Percentiles rank a stretch among this genome's conserved stretches.
phyloP scores from a whole-genome alignment of 2,329 filamentous ascomycete species.

The Pseudogymnoascus sp. region DNA sequence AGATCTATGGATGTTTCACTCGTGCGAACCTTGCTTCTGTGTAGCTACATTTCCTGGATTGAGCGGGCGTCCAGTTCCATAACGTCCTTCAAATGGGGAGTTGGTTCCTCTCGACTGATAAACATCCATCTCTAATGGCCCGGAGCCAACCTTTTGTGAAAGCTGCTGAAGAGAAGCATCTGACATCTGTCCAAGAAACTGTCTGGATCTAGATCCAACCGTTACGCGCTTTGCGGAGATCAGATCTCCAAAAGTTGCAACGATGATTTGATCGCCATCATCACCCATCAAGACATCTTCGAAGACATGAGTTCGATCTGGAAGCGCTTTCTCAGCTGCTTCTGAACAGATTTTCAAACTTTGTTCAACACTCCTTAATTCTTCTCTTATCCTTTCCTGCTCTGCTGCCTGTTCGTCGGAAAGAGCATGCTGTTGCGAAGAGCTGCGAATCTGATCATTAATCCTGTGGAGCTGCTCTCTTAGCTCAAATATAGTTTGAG shows the following conservation, averaged over 20 bases:
- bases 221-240: slow-evolving; percentile 27
- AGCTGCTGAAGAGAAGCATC: slow-evolving; percentile 27
- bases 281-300: slow-evolving; percentile 26
- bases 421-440: slow-evolving; percentile 11
- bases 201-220: slow-evolving; percentile 19
- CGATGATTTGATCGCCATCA: slow-evolving; percentile 26
- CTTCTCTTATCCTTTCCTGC: slow-evolving; percentile 21
- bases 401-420: slow-evolving; percentile 15
- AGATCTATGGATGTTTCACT: background rate
- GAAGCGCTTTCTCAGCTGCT: slow-evolving; percentile 23
- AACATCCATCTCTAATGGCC: background rate
- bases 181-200: slow-evolving; percentile 23
- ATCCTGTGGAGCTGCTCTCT: slow-evolving; percentile 21
- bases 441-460: slow-evolving; percentile 17
- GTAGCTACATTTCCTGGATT: background rate
- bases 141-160: slow-evolving; percentile 10
- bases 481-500: slow-evolving; percentile 19
- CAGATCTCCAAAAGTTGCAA: slow-evolving; percentile 28
- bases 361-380: slow-evolving; percentile 25
- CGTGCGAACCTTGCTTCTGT: background rate
- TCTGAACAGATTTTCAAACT: slow-evolving; percentile 24
- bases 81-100: slow-evolving; percentile 11
- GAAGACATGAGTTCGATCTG: slow-evolving; percentile 24
- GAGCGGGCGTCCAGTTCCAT: slow-evolving; percentile 13
- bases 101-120: background rate